These are phyloP conservation scores for Colletotrichum somersetense DNA, from an alignment of 2,329 filamentous ascomycete genomes.

Conservation along the genomic window DNA sequence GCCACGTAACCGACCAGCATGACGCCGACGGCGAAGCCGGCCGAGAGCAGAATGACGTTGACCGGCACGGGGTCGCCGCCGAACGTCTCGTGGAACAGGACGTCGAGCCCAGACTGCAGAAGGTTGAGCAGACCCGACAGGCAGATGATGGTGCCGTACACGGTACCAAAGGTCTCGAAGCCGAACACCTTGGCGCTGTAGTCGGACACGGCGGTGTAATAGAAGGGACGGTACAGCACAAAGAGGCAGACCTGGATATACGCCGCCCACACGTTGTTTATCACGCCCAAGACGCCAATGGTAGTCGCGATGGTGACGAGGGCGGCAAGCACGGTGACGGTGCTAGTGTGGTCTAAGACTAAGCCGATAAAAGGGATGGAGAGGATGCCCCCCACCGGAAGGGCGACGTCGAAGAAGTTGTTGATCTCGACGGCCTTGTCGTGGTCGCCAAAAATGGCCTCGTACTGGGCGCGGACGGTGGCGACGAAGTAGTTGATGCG, in stretches of 20 bases:
- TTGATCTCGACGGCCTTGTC: slow-evolving; percentile 77
- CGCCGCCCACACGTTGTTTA: slow-evolving; percentile 76
- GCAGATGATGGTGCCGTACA: slow-evolving; percentile 94
- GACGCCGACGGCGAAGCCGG: slow-evolving; percentile 74
- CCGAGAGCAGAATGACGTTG: slow-evolving; percentile 74
- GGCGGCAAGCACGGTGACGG: slow-evolving; percentile 75
- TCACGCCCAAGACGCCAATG: slow-evolving; percentile 82
- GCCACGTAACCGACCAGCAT: slow-evolving; percentile 76
- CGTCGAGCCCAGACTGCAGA: slow-evolving; percentile 82
- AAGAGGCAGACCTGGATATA: slow-evolving; percentile 85
- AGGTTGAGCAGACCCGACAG: slow-evolving; percentile 88
- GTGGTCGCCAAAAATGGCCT: slow-evolving; percentile 75
- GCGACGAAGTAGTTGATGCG: slow-evolving; percentile 95
- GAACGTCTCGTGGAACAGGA: slow-evolving; percentile 80
- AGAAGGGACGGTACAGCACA: slow-evolving; percentile 87
- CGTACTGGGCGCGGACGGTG: slow-evolving; percentile 86
- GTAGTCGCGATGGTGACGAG: slow-evolving; percentile 79
- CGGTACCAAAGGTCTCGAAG: slow-evolving; percentile 90
- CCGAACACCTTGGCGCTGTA: slow-evolving; percentile 94
- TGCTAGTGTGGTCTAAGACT: slow-evolving; percentile 82
- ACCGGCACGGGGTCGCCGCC: slow-evolving; percentile 80
- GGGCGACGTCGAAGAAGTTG: slow-evolving; percentile 82
- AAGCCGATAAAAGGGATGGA: slow-evolving; percentile 88
- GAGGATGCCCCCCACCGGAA: slow-evolving; percentile 86
- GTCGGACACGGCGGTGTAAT: slow-evolving; percentile 92